Percentiles rank a stretch among this genome's conserved stretches.
Conservation (phyloP, 2,329 filamentous ascomycete species). For the Cercospora sp. region DNA sequence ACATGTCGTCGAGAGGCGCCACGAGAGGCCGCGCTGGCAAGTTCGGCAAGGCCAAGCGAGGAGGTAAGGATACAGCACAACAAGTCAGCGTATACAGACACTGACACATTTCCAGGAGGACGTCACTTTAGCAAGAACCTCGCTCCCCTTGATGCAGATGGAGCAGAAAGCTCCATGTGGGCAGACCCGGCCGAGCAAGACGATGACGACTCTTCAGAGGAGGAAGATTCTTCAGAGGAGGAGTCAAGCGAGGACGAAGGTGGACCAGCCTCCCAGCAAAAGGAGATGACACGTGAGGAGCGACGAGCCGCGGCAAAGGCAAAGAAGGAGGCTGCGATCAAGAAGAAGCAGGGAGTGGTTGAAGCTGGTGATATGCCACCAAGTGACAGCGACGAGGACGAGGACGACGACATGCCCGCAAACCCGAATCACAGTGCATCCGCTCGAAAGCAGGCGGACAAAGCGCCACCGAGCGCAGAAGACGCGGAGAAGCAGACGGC, state of each 20-base stretch:
- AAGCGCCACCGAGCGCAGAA: constrained; percentile 52
- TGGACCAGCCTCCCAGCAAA: constrained; percentile 41
- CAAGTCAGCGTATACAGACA: constrained; percentile 7
- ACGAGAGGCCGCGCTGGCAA: constrained; percentile 82
- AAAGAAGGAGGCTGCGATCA: constrained; percentile 85
- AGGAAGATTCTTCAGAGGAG: constrained; percentile 52
- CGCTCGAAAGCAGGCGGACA: constrained; percentile 66
- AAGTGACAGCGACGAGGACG: constrained; percentile 61
- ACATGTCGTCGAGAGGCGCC: constrained; percentile 51
- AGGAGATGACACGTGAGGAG: constrained; percentile 75
- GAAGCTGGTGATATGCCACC: constrained; percentile 85
- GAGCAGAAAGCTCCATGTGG: constrained; percentile 89
- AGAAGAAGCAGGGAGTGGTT: constrained; percentile 67
- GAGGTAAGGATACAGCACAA: constrained; percentile 62
- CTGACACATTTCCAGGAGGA: constrained; percentile 62
- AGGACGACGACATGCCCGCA: constrained; percentile 68
- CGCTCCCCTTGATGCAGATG: constrained; percentile 82
- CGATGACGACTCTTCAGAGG: constrained; percentile 52
- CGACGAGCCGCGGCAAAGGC: constrained; percentile 86
- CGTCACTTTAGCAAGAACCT: constrained; percentile 95
- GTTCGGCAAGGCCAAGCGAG: constrained; percentile 88
- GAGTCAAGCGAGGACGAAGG: constrained; percentile 46
- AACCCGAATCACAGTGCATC: constrained; percentile 84
- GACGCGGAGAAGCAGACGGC: constrained; percentile 52
- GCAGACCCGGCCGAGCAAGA: constrained; percentile 58